phyloP scores from a whole-genome alignment of 331 rosid species.

The Malus hybrid region DNA sequence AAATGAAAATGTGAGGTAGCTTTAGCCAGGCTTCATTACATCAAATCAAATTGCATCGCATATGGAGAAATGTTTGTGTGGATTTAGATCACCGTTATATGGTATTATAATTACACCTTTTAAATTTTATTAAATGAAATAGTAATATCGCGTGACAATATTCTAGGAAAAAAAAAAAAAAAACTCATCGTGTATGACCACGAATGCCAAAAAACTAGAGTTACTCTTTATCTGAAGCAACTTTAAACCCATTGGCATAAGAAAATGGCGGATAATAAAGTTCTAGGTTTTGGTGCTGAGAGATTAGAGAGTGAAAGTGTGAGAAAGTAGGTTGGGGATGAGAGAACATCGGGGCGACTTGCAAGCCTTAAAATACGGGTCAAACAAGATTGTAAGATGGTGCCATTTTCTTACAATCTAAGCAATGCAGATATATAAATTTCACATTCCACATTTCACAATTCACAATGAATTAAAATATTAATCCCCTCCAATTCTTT shows the following conservation, averaged over 20 bases:
- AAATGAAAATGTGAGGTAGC: neutral
- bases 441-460: neutral
- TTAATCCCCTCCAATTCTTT: neutral
- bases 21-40: neutral
- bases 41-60: neutral
- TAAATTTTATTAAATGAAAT: no score
- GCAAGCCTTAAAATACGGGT: slow-evolving; percentile 80
- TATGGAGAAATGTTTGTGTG: neutral
- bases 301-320: neutral
- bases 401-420: slow-evolving; percentile 66
- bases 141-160: neutral
- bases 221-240: neutral
- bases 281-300: slow-evolving; percentile 20
- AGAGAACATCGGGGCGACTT: slow-evolving; percentile 67
- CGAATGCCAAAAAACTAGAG: neutral
- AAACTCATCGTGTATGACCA: neutral
- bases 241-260: neutral
- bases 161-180: no score
- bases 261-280: neutral
- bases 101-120: no score
- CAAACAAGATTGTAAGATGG: slow-evolving; percentile 64
- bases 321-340: slow-evolving; percentile 36
- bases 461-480: neutral
- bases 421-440: slow-evolving; percentile 22
- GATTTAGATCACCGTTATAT: neutral